Evolutionary conservation across 2,329 filamentous ascomycete species (phyloP), one percentile per base, ranked within the genome.

Genomic region (Thelonectria olida): DNA sequence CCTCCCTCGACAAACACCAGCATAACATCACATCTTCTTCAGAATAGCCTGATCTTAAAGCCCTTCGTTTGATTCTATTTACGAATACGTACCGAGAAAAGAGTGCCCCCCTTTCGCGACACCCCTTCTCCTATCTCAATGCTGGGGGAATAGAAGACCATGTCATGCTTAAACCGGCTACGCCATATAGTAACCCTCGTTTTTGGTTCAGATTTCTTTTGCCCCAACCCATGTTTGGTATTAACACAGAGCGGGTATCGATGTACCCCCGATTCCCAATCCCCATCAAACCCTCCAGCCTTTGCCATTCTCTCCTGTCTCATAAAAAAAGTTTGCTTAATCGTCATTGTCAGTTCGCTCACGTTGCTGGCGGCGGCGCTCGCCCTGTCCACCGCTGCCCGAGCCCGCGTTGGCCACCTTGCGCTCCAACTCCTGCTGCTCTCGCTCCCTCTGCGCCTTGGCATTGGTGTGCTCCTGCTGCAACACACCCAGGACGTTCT

Each of bases 401-500:
- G 81, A 52, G 31, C 76, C 76, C 19, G 76, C 75, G 58, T 77
- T 81, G 59, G 80, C 80, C 53, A 88, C 74, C 80, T 92, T 92
- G 71, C 88, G 84, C 80, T 93, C 91, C 22, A 88, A 78, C 76
- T 92, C 89, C 76, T 88, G 88, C 67, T 85, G 79, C 80, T 93
- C 92, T 69, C 90, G 90, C 82, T 96, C 93, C 81, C 88, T 90
- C 78, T 92, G 88, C 54, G 88, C 82, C 71, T 91, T 85, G 69
- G 91, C 94, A 72, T 92, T 90, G 80, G 90, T 85, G 84, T 96
- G 90, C 83, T 97, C 92, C 75, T 87, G 84, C 73, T 90, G 88
- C 68, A 98, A 86, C 45, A 96, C 92, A 57, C 84, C 82, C 69
- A 96, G 82, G 17, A 99, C 93, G 68, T 88, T 88, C 74, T 88